Percentiles rank a stretch among this genome's conserved stretches.
Evolutionary conservation across 176 grass and related monocot species (phyloP).

Genomic region (Oropetium thomaeum): DNA sequence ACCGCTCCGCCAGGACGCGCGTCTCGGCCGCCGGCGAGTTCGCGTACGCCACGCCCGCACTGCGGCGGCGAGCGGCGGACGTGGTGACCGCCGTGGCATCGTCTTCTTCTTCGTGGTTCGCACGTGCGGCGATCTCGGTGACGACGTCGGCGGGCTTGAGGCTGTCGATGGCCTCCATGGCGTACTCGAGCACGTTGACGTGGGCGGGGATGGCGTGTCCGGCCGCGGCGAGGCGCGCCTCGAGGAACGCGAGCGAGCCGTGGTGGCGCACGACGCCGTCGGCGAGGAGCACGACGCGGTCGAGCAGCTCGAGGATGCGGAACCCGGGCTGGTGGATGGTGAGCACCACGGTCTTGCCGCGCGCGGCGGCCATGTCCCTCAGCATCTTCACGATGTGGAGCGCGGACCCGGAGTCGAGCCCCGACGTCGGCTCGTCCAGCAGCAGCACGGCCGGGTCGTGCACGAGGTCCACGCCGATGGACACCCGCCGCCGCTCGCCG

Average conservation of each 20-base stretch:
- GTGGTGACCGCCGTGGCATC: background rate
- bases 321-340: conserved; percentile 91
- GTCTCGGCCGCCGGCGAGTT: conserved; percentile 56
- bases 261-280: conserved; percentile 71
- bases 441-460: conserved; percentile 83
- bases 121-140: background rate
- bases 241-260: conserved; percentile 56
- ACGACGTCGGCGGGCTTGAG: conserved; percentile 29
- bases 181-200: conserved; percentile 90
- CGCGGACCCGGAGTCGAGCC: conserved; percentile 72
- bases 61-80: background rate
- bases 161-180: conserved; percentile 63
- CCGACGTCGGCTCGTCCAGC: conserved; percentile 89
- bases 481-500: conserved; percentile 74
- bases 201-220: conserved; percentile 68
- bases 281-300: conserved; percentile 69
- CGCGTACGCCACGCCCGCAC: conserved; percentile 33
- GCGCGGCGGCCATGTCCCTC: conserved; percentile 46
- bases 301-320: conserved; percentile 80
- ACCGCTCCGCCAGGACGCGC: conserved; percentile 50
- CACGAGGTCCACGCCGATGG: conserved; percentile 82
- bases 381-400: conserved; percentile 87
- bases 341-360: conserved; percentile 72
- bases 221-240: conserved; percentile 45
- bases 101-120: background rate